Evolutionary conservation across 2,329 filamentous ascomycete species (phyloP).

Genomic region (Claviceps citrina): DNA sequence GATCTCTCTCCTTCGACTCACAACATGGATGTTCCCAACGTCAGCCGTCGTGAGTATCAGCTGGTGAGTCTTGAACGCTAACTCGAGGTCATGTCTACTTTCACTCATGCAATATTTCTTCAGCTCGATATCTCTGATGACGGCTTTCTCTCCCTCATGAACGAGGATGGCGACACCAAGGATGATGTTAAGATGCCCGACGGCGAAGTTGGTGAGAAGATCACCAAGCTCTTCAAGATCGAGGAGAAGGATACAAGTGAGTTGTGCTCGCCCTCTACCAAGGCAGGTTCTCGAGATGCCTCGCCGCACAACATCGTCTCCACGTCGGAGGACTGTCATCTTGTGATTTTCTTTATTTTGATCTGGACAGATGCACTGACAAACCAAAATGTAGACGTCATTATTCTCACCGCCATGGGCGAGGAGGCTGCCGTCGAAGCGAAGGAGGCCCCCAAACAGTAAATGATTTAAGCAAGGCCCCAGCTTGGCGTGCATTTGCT

Average conservation of each 20-base stretch:
- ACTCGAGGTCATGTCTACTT: background rate
- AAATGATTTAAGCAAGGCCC: conserved; percentile 10
- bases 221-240: conserved; percentile 59
- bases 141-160: conserved; percentile 87
- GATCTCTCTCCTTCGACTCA: conserved; percentile 96
- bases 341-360: too few species aligned
- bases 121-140: conserved; percentile 90
- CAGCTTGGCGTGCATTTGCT: conserved; percentile 12
- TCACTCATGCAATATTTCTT: background rate
- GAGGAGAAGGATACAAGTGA: conserved; percentile 92
- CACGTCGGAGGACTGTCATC: background rate
- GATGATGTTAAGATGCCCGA: conserved; percentile 92
- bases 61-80: conserved; percentile 47
- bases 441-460: conserved; percentile 64
- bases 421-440: conserved; percentile 84
- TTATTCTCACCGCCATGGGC: conserved; percentile 89
- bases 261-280: conserved; percentile 24
- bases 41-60: conserved; percentile 79
- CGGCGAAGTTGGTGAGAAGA: conserved; percentile 75
- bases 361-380: background rate
- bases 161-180: conserved; percentile 72
- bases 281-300: background rate
- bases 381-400: conserved; percentile 48
- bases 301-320: background rate
- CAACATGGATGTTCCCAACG: conserved; percentile 96